These are phyloP conservation scores for Phytopythium mirpurense DNA, from an alignment of 352 stramenopile species.

Conservation along the genomic window DNA sequence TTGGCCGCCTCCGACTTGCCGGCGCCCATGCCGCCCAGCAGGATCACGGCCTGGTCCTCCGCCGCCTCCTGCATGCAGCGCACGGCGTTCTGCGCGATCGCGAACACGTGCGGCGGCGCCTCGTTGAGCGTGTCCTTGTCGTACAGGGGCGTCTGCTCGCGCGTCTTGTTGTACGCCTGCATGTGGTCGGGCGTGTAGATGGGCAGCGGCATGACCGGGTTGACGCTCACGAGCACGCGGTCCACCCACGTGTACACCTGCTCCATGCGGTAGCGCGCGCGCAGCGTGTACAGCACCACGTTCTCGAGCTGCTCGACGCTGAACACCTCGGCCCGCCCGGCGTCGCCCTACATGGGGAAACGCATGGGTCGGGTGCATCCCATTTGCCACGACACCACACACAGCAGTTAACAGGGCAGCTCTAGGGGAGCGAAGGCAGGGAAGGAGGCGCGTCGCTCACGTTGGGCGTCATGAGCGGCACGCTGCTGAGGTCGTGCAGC, in stretches of 20 bases:
- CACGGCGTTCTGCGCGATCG: constrained; percentile 72
- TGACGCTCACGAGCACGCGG: constrained; percentile 66
- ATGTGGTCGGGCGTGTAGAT: constrained; percentile 85
- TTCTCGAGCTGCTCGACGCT: constrained; percentile 63
- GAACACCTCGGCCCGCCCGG: constrained; percentile 56
- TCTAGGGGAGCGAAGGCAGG: too few species aligned
- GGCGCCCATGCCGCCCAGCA: constrained; percentile 65
- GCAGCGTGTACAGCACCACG: constrained; percentile 63
- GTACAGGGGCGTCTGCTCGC: constrained; percentile 44
- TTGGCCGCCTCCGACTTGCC: constrained; percentile 81
- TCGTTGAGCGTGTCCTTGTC: constrained; percentile 57
- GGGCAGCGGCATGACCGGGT: constrained; percentile 58
- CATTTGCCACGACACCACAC: neutral
- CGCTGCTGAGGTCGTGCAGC: constrained; percentile 61
- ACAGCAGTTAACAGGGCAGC: constrained; percentile 1
- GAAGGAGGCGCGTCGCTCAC: constrained; percentile 12
- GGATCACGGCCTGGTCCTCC: constrained; percentile 73
- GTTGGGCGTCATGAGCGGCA: constrained; percentile 63
- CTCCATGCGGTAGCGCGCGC: constrained; percentile 74
- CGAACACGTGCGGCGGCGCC: constrained; percentile 69
- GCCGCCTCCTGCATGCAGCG: constrained; percentile 72
- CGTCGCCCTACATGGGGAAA: constrained; percentile 28
- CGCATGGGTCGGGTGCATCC: neutral
- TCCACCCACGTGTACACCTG: constrained; percentile 83
- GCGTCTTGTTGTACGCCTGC: constrained; percentile 69